Base-by-base conservation (phyloP, 371 early-diverging fungal genomes). In the Mucor plumbeus region DNA sequence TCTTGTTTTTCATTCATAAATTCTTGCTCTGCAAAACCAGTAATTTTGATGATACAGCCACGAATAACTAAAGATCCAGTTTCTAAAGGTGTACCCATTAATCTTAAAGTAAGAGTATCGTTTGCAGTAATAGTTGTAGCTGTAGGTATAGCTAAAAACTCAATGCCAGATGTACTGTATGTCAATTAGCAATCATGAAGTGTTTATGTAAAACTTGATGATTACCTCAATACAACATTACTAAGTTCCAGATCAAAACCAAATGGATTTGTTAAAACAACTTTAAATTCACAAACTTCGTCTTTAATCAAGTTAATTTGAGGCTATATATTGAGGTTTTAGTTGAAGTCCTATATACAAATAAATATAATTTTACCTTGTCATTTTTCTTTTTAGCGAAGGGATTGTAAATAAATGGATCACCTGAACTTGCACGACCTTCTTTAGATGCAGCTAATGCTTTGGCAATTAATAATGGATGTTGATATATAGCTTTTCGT, bases 381-480 rank as follows among this genome's bases (percentile, higher is more conserved):
- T 76, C 78, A n/a, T 71, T 63, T 31, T 77, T 83, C 67, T 86
- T 85, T 63, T 86, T 82, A 21, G 89, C 87, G 76, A 87, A 91
- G 8, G 92, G 92, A 70, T 91, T 92, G 75, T 92, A 91, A 39
- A 94, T 86, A 71, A 94, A 94, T 0, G 91, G 89, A 59, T 89
- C 88, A 6, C 80, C 76, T 7, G 73, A 81, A 7, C 39, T 65
- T 6, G 69, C 57, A 13, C 59, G 63, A 8, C 67, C 69, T 40
- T 70, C 69, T 19, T 76, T 73, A 10, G 76, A 61, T 34, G 73
- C 68, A 31, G 68, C 73, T 10, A 76, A 54, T 10, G 68, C 73
- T 8, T 64, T 73, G 13, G 67, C 68, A 36, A 72, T 63, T 11
- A 69, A n/a, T 6, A 72, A 14, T n/a, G 76, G 70, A 21, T 76